Evolutionary conservation across 1,139 yeast species (phyloP).

Genomic region (Zygoascus meyerae): DNA sequence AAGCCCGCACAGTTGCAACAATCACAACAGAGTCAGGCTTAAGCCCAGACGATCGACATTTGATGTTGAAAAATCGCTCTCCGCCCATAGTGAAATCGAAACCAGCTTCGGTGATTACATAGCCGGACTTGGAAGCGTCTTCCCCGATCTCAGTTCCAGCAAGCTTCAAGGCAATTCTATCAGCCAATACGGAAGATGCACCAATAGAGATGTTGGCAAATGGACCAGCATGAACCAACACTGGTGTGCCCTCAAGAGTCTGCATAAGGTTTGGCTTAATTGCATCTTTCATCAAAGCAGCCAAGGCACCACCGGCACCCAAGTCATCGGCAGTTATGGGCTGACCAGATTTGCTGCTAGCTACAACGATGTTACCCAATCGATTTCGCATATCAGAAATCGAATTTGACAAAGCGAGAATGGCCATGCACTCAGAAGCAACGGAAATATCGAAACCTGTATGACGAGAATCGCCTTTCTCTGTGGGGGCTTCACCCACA

Average conservation of each 20-base stretch:
- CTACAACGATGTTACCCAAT: slow-evolving; percentile 88
- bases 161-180: slow-evolving; percentile 87
- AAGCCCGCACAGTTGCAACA: slow-evolving; percentile 95
- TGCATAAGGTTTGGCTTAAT: slow-evolving; percentile 97
- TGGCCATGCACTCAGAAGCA: slow-evolving; percentile 98
- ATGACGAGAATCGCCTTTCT: slow-evolving; percentile 78
- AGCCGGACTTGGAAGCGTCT: slow-evolving; percentile 65
- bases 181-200: slow-evolving; percentile 86
- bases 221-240: slow-evolving; percentile 97
- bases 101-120: slow-evolving; percentile 96
- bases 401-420: slow-evolving; percentile 81
- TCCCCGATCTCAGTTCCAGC: slow-evolving; percentile 63
- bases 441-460: slow-evolving; percentile 97
- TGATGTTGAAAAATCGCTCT: slow-evolving; percentile 93
- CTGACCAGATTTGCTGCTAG: slow-evolving; percentile 71
- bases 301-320: slow-evolving; percentile 95
- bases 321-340: slow-evolving; percentile 95
- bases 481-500: slow-evolving; percentile 90
- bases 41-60: slow-evolving; percentile 88
- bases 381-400: slow-evolving; percentile 85
- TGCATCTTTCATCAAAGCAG: slow-evolving; percentile 94
- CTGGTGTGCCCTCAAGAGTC: slow-evolving; percentile 97
- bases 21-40: slow-evolving; percentile 89
- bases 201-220: slow-evolving; percentile 97
- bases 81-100: slow-evolving; percentile 99